Conservation (phyloP, 495 filamentous ascomycete species). For the Sordaria brevicollis region DNA sequence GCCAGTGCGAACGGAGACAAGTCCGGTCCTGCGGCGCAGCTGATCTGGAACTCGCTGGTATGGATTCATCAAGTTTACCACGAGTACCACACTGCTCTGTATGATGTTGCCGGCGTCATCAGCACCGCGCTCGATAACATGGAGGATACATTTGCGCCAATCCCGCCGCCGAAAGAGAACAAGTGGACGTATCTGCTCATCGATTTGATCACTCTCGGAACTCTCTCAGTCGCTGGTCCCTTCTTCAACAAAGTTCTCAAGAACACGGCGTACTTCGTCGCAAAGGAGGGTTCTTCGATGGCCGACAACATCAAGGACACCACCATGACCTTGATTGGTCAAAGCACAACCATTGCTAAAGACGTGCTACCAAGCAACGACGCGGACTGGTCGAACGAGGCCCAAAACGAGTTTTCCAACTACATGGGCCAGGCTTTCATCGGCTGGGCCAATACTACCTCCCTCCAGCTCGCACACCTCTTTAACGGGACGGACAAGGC, state of each 20-base stretch:
- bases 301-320: constrained; percentile 8
- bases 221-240: constrained; percentile 7
- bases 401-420: constrained; percentile 8
- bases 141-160: constrained; percentile 22
- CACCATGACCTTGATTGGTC: constrained; percentile 1
- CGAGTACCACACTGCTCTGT: constrained; percentile 1
- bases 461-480: not conserved
- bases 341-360: not conserved
- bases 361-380: not conserved
- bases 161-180: constrained; percentile 11
- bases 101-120: not conserved
- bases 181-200: constrained; percentile 18
- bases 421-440: constrained; percentile 12
- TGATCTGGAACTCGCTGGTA: constrained; percentile 25
- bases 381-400: constrained; percentile 5
- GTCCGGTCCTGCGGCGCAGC: constrained; percentile 15
- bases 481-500: constrained; percentile 9
- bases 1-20: not conserved
- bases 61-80: constrained; percentile 13
- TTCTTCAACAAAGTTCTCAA: constrained; percentile 13
- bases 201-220: constrained; percentile 17
- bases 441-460: constrained; percentile 10
- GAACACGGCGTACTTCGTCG: not conserved
- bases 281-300: not conserved
- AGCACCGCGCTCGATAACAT: constrained; percentile 8